A percentile compares a stretch with the other conserved stretches of the same genome.
Evolutionary conservation across 1,284 basidiomycete species (phyloP).

Genomic region (Rhodotorula glutinis): DNA sequence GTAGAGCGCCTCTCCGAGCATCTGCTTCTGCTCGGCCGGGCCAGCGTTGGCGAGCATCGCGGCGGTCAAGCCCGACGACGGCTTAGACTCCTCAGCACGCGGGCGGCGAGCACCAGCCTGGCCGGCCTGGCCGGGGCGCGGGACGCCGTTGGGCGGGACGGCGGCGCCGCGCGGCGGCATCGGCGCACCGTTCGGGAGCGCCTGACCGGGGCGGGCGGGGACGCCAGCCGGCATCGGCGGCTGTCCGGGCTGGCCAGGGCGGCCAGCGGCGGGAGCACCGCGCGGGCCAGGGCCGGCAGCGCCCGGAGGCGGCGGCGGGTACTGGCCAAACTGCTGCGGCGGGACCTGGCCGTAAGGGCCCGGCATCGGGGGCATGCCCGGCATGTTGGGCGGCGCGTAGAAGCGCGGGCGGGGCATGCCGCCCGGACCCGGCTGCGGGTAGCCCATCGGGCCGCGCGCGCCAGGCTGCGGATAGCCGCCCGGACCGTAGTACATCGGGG

Average conservation of each 20-base stretch:
- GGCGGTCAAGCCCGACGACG: conserved; percentile 49
- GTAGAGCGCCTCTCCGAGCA: conserved; percentile 75
- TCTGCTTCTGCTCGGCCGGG: conserved; percentile 92
- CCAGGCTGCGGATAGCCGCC: conserved; percentile 65
- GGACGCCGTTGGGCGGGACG: conserved; percentile 48
- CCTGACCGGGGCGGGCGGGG: conserved; percentile 25
- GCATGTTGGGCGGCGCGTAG: conserved; percentile 68
- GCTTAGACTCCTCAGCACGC: conserved; percentile 46
- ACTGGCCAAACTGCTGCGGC: conserved; percentile 40
- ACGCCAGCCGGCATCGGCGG: conserved; percentile 31
- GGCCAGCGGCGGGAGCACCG: conserved; percentile 50
- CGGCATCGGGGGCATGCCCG: conserved; percentile 61
- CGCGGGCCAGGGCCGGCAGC: conserved; percentile 56
- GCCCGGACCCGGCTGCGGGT: conserved; percentile 53
- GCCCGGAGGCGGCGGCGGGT: conserved; percentile 45
- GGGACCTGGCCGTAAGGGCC: conserved; percentile 55
- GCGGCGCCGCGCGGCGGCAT: conserved; percentile 38
- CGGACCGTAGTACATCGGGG: conserved; percentile 77
- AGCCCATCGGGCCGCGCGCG: conserved; percentile 39
- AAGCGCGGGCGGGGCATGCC: conserved; percentile 67
- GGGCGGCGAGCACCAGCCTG: conserved; percentile 46
- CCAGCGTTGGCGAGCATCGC: conserved; percentile 66
- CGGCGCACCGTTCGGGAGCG: conserved; percentile 34
- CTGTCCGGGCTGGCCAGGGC: conserved; percentile 42
- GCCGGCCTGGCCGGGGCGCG: conserved; percentile 54